A percentile compares a stretch with the other conserved stretches of the same genome.
phyloP scores from a whole-genome alignment of 257 asterid genomes.

The Solanum habrochaites region DNA sequence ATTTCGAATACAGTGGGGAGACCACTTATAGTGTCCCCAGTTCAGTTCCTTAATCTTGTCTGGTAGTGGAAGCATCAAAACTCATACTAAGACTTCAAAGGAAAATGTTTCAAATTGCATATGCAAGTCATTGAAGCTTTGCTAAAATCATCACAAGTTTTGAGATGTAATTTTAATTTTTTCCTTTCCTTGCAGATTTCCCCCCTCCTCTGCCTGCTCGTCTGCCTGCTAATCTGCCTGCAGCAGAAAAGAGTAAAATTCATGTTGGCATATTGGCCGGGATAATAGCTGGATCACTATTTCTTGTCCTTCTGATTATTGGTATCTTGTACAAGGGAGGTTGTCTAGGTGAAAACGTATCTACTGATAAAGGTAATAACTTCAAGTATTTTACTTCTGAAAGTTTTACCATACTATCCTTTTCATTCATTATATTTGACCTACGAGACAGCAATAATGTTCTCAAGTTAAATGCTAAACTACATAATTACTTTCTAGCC shows the following conservation, averaged over 20 bases:
- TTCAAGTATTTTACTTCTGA: neutral
- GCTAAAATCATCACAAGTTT: neutral
- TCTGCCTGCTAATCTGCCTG: neutral
- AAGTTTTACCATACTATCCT: neutral
- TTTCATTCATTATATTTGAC: neutral
- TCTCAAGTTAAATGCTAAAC: neutral
- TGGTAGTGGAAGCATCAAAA: neutral
- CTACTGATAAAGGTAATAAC: constrained; percentile 48
- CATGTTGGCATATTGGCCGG: constrained; percentile 24
- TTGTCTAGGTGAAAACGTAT: constrained; percentile 31
- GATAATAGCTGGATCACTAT: constrained; percentile 35
- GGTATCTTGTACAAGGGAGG: constrained; percentile 31
- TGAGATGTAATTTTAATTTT: neutral
- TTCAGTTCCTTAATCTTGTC: neutral
- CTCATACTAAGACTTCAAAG: neutral
- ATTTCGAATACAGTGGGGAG: neutral
- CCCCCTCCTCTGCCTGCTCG: constrained; percentile 44
- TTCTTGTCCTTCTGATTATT: constrained; percentile 28
- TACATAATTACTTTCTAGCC: neutral
- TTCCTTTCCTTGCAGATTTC: constrained; percentile 37
- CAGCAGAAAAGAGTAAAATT: constrained; percentile 17
- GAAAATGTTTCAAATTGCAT: neutral
- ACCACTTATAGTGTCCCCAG: neutral
- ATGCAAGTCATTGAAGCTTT: neutral
- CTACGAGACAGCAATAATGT: neutral